Percentiles rank a stretch among this genome's conserved stretches.
These are phyloP conservation scores for Vaccinium macrocarpon DNA, from an alignment of 148 eudicot genomes.

Conservation along the genomic window DNA sequence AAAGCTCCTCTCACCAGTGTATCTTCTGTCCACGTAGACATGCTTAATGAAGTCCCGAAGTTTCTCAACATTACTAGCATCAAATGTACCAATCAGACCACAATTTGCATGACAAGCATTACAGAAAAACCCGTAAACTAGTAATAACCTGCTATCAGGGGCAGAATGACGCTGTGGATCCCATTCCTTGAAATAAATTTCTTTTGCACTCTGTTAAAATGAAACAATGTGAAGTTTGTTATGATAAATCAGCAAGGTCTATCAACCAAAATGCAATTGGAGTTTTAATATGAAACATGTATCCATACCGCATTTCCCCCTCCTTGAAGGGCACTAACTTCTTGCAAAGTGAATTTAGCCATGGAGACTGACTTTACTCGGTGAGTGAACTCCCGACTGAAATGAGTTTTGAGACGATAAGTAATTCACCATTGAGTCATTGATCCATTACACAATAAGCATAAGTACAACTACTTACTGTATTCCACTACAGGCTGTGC, in stretches of 20 bases:
- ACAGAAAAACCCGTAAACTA: constrained; percentile 8
- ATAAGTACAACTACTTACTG: constrained; percentile 59
- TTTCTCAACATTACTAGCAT: constrained; percentile 72
- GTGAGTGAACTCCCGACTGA: constrained; percentile 98
- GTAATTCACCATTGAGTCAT: background rate
- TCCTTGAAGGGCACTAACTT: constrained; percentile 89
- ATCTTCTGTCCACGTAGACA: constrained; percentile 93
- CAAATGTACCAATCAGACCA: constrained; percentile 18
- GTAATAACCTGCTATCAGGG: constrained; percentile 79
- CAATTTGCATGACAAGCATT: background rate
- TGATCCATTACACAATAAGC: background rate
- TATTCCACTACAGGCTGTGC: constrained; percentile 92
- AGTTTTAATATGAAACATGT: constrained; percentile 6
- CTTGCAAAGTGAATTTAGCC: constrained; percentile 96
- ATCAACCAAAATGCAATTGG: background rate
- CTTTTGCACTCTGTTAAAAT: constrained; percentile 64
- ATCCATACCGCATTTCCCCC: constrained; percentile 88
- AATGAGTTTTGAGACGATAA: constrained; percentile 15
- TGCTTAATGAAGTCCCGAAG: constrained; percentile 89
- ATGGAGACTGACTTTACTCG: constrained; percentile 93
- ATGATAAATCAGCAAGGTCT: constrained; percentile 15
- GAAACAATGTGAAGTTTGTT: background rate
- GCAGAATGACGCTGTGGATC: constrained; percentile 65
- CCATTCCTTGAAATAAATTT: constrained; percentile 90
- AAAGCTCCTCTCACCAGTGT: constrained; percentile 70